phyloP scores from a whole-genome alignment of 2,329 filamentous ascomycete genomes.

The Colletotrichum sp. region DNA sequence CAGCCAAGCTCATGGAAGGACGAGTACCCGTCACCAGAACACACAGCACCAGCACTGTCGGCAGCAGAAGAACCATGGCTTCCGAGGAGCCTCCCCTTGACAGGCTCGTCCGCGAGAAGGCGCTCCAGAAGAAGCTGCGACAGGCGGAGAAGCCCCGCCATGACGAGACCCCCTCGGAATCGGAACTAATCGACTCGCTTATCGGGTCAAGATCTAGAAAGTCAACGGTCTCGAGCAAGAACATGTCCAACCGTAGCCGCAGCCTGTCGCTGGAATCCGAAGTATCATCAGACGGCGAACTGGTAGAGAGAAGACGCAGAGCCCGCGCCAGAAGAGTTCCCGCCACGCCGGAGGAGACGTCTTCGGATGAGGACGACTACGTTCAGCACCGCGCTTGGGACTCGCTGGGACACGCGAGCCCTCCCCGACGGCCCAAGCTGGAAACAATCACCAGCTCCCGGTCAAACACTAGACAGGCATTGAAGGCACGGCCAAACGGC shows the following conservation, averaged over 20 bases:
- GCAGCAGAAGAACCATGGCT: conserved; percentile 49
- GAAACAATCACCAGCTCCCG: conserved; percentile 53
- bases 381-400: conserved; percentile 24
- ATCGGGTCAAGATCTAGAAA: conserved; percentile 29
- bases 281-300: conserved; percentile 21
- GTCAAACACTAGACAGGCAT: conserved; percentile 30
- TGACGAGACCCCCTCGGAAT: conserved; percentile 42
- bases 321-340: conserved; percentile 1
- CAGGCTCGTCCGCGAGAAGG: conserved; percentile 49
- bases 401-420: conserved; percentile 31
- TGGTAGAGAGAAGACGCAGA: conserved; percentile 17
- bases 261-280: conserved; percentile 45
- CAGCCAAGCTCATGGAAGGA: conserved; percentile 88
- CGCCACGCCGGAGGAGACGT: conserved; percentile 31
- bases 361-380: conserved; percentile 32
- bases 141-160: conserved; percentile 34
- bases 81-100: conserved; percentile 47
- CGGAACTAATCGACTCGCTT: conserved; percentile 49
- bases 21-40: conserved; percentile 74
- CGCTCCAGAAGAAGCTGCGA: conserved; percentile 51
- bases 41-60: conserved; percentile 59
- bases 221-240: conserved; percentile 27
- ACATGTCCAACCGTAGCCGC: conserved; percentile 31
- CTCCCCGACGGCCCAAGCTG: conserved; percentile 47
- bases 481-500: conserved; percentile 26